Percentiles rank a stretch among this genome's conserved stretches.
Evolutionary conservation across 306 rosid genomes (phyloP).

Genomic region (Rosa multiflora): DNA sequence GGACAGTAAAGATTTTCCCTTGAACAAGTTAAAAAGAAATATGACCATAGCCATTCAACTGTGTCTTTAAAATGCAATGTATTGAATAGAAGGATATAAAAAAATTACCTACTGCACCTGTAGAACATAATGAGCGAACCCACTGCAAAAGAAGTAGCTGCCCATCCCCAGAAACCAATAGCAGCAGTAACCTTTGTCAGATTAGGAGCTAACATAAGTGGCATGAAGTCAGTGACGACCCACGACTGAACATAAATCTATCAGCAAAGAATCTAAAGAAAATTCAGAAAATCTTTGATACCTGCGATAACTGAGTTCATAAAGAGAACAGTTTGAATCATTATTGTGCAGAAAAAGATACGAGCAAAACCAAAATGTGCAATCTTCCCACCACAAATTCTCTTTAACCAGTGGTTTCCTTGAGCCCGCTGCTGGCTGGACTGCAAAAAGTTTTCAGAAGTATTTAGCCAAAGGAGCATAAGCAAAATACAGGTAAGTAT

Average conservation of each 20-base stretch:
- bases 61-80: not conserved
- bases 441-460: constrained; percentile 40
- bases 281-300: constrained; percentile 33
- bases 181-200: constrained; percentile 80
- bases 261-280: constrained; percentile 16
- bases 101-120: constrained; percentile 79
- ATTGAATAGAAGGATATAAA: too few species aligned
- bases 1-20: not conserved
- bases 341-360: constrained; percentile 54
- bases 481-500: not conserved
- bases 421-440: constrained; percentile 62
- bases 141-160: constrained; percentile 53
- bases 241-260: constrained; percentile 9
- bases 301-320: constrained; percentile 79
- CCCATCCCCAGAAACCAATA: constrained; percentile 90
- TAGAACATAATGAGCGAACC: constrained; percentile 71
- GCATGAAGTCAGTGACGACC: constrained; percentile 35
- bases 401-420: constrained; percentile 47
- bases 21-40: not conserved
- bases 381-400: constrained; percentile 48
- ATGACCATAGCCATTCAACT: not conserved
- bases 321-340: constrained; percentile 57
- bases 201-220: constrained; percentile 58
- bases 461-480: not conserved
- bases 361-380: constrained; percentile 77